Percentiles rank a stretch among this genome's conserved stretches.
These are phyloP conservation scores for Psidium guajava DNA, from an alignment of 345 rosid species.

Conservation along the genomic window DNA sequence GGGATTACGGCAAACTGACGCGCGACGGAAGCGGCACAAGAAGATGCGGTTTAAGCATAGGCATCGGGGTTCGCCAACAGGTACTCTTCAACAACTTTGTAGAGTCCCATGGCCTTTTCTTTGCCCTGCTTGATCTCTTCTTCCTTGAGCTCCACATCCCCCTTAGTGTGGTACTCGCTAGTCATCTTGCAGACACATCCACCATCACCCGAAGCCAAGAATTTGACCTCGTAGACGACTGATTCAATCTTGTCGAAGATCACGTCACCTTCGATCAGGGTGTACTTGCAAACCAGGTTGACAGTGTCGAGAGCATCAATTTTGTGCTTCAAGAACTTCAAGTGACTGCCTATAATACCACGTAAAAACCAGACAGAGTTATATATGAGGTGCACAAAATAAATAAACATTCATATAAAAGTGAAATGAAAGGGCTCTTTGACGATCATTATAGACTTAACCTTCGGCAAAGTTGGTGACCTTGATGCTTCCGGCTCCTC, in stretches of 20 bases:
- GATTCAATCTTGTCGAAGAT: slow-evolving; percentile 10
- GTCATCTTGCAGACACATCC: slow-evolving; percentile 15
- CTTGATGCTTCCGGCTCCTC: slow-evolving; percentile 4
- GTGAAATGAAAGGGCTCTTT: background rate
- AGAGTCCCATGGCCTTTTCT: background rate
- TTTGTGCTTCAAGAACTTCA: slow-evolving; percentile 11
- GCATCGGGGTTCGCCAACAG: slow-evolving; percentile 16
- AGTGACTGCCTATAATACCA: background rate
- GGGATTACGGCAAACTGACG: background rate
- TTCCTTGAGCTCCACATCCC: slow-evolving; percentile 6
- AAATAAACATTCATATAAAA: background rate
- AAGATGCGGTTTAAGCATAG: background rate
- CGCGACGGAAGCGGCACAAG: background rate
- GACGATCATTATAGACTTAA: background rate
- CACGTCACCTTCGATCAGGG: slow-evolving; percentile 16
- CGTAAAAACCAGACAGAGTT: background rate
- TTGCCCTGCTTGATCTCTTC: slow-evolving; percentile 12
- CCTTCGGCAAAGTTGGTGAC: background rate
- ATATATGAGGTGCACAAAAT: background rate
- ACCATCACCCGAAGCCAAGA: slow-evolving; percentile 5
- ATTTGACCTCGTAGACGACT: slow-evolving; percentile 11
- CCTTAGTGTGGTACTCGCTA: slow-evolving; percentile 6
- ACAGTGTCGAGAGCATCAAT: slow-evolving; percentile 18
- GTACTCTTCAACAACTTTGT: slow-evolving; percentile 17
- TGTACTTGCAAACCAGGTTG: slow-evolving; percentile 8